Evolutionary conservation across 352 stramenopile species (phyloP), one percentile per base, ranked within the genome.

Genomic region (Globisporangium ultimum): DNA sequence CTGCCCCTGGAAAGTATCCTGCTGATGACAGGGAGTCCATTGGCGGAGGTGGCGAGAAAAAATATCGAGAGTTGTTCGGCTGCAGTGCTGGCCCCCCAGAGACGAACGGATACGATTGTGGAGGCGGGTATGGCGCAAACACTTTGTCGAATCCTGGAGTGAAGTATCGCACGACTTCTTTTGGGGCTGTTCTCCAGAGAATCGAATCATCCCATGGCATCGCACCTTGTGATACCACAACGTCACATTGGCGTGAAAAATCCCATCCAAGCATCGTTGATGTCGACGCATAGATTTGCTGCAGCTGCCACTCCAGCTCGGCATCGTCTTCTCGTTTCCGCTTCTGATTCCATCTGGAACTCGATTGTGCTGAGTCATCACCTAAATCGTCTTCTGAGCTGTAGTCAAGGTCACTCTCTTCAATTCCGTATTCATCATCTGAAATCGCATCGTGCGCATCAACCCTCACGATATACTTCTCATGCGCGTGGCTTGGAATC

Each of bases 181-280:
- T 74, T 2, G 84, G 82, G 22, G 73, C 78, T 2, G 82, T 92
- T 70, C 70, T 65, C 80, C 80, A 92, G 11, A 90, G 64, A 18
- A 67, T 81, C 0, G 61, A 67, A 20, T 88, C 61, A 40, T 61
- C 78, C 76, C 76, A 92, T 2, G 68, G 60, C 6, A 78, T 58
- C 48, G 62, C 47, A 0, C 49, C 49, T 13, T 54, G n/a, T 1
- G 53, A 18, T 11, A 63, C 53, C 28, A 48, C 24, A 2, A 89
- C 59, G 49, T 89, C 78, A 7, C 77, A 72, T 55, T 91, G 82
- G 18, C 63, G 61, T 9, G 64, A 63, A 53, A 91, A 89, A 57
- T 94, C 82, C 82, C 82, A 94, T 22, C 84, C 84, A 49, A 89
- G 82, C n/a, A 88, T 61, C 32, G 67, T 75, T 13, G 84, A 79